These are phyloP conservation scores for Lactarius akahatsu DNA, from an alignment of 768 basidiomycete genomes.

Conservation along the genomic window DNA sequence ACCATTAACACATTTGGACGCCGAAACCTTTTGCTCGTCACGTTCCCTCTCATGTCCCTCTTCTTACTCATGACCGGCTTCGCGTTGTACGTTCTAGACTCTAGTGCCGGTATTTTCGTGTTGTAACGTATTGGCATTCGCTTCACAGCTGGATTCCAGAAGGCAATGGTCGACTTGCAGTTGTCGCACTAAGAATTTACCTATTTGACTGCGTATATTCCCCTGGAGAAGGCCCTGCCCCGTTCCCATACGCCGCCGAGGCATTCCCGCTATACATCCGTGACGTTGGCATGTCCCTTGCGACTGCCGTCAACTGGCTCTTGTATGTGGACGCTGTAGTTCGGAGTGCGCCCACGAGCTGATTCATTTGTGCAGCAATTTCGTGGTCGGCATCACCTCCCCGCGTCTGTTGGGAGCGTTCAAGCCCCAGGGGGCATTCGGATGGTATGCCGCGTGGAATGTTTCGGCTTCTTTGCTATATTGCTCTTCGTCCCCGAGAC, in stretches of 20 bases:
- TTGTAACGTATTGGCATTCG: background rate
- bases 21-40: slow-evolving; percentile 50
- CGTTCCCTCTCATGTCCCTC: slow-evolving; percentile 55
- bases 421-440: slow-evolving; percentile 69
- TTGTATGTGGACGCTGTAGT: slow-evolving; percentile 33
- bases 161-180: slow-evolving; percentile 44
- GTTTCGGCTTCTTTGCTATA: slow-evolving; percentile 57
- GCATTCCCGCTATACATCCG: slow-evolving; percentile 84
- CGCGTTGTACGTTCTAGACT: slow-evolving; percentile 38
- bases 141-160: slow-evolving; percentile 43
- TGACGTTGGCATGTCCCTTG: slow-evolving; percentile 76
- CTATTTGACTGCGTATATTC: slow-evolving; percentile 70
- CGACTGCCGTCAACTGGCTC: slow-evolving; percentile 62
- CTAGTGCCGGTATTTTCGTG: background rate
- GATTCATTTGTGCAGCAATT: slow-evolving; percentile 22
- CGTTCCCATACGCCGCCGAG: slow-evolving; percentile 89
- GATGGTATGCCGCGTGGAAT: slow-evolving; percentile 68
- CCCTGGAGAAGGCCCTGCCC: slow-evolving; percentile 87
- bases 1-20: slow-evolving; percentile 68
- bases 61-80: slow-evolving; percentile 53
- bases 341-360: background rate
- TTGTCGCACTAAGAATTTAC: slow-evolving; percentile 56
- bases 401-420: slow-evolving; percentile 64
- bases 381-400: slow-evolving; percentile 61
- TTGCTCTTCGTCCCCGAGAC: slow-evolving; percentile 70